Base-by-base conservation (phyloP, 257 asterid species). In the Dorcoceras hygrometricum region DNA sequence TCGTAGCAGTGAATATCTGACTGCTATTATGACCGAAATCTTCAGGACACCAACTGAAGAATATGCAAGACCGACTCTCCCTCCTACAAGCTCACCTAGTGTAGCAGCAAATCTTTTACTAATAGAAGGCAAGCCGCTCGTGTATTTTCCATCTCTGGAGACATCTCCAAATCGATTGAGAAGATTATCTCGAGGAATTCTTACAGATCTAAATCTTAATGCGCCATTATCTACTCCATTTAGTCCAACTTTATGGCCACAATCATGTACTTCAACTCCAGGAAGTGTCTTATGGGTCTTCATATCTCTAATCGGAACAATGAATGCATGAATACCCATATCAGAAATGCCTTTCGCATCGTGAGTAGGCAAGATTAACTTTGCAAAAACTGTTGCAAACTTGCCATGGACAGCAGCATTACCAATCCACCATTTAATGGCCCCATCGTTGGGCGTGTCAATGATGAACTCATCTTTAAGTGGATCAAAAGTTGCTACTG, bases 341-440 rank as follows among this genome's bases (percentile, higher is more conserved):
- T 93, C 97, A 4, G 97, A 69, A 73, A 80, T 76, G 29, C 88
- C 92, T 78, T 81, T 83, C 65, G 84, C 25, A 69, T 88, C 94
- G 57, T 89, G 94, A 50, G 95, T 83, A 43, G 96, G 97, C 71
- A 93, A 75, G 73, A 93, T 72, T 57, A 93, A 78, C 82, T 78
- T 93, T 12, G 99, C 99, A 72, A 93, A 93, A 71, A 90, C 99
- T n/a, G 97, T 83, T 25, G 99, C 96, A 55, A 93, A 88, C 69
- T 90, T 93, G n/a, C 99, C 99, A 28, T 93, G 99, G 56, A 93
- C 96, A 7, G 99, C 97, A 62, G 99, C 97, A 72, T 93, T 93
- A 18, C 99, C 99, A 69, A 93, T 93, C 99, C 99, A 93, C 99
- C 99, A 93, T 70, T 93, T 93, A 63, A 93, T 88, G 68, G 99